Base-by-base conservation (phyloP, 768 basidiomycete genomes). In the Clitopilus passeckerianus region DNA sequence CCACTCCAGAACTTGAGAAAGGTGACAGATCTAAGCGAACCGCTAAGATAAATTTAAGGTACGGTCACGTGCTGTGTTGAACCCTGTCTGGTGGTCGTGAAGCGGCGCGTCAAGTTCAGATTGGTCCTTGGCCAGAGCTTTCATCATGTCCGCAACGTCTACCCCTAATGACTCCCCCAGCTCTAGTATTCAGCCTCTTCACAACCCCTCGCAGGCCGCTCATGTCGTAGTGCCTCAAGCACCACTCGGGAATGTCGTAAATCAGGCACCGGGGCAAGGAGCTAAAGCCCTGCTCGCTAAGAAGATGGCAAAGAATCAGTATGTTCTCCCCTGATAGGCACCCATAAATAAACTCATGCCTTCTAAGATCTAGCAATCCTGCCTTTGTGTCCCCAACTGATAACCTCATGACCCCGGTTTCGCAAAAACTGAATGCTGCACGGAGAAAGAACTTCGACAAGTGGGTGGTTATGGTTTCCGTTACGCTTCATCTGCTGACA, bases 401-500 rank as follows among this genome's bases (percentile, higher is more conserved):
- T 72, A 92, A 90, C 70, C 80, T 98, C 73, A 86, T 98, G 81
- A 96, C 94, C 1, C 96, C 96, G 2, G 86, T 86, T 70, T 91
- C 95, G 6, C 90, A 95, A 74, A 98, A 98, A 73, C 82, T 98
- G 56, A 89, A 80, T 54, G 91, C 90, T 16, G 89, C 90, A 2
- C 95, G 86, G 82, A 95, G 96, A 81, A 93, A 93, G 74, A 93
- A 93, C 67, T 98, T 97, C 70, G 77, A 72, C 60, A 97, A 93
- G 96, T 96, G 63, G 35, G 87, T 77, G 2, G 54, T 57, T 20
- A 34, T 10, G 30, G 6, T 57, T 34, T 23, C 14, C 58, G 57
- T 41, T 46, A 20, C 23, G 54, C 54, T 54, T n/a, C 57, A 61
- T 18, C 58, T 56, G 34, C 44, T 50, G 58, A 60, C 54, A 63